Conservation (phyloP, 2,329 filamentous ascomycete species). For the Stachybotrys chartarum region DNA sequence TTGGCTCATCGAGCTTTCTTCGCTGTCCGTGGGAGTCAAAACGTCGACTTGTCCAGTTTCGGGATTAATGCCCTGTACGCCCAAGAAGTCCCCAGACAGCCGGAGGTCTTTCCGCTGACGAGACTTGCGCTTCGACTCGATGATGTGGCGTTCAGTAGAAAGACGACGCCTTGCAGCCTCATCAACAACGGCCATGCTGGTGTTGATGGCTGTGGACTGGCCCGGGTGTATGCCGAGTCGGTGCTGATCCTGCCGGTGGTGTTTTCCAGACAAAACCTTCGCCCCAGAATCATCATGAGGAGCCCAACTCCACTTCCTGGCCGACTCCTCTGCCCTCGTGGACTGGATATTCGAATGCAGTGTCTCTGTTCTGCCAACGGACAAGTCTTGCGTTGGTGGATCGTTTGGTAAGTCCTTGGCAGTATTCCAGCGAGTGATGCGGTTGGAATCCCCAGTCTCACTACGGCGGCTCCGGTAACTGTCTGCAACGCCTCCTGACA, state of each 20-base stretch:
- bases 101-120: constrained; percentile 37
- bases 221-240: neutral
- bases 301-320: constrained; percentile 12
- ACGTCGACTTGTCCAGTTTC: constrained; percentile 45
- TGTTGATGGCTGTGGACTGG: neutral
- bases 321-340: neutral
- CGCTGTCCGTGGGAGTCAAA: constrained; percentile 42
- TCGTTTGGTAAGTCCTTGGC: constrained; percentile 16
- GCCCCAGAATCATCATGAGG: constrained; percentile 3
- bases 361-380: neutral
- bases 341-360: neutral
- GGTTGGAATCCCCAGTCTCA: constrained; percentile 19
- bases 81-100: constrained; percentile 50
- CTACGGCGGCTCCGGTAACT: constrained; percentile 10
- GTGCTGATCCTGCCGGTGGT: neutral
- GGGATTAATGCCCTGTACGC: constrained; percentile 52
- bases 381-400: neutral
- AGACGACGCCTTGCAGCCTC: neutral
- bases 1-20: constrained; percentile 25
- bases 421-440: constrained; percentile 27
- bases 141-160: constrained; percentile 6
- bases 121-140: constrained; percentile 22
- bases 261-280: neutral
- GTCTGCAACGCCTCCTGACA: constrained; percentile 5
- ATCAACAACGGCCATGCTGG: neutral